Conservation (phyloP, 1,139 yeast genomes). For the Taphrina flavorubra region DNA sequence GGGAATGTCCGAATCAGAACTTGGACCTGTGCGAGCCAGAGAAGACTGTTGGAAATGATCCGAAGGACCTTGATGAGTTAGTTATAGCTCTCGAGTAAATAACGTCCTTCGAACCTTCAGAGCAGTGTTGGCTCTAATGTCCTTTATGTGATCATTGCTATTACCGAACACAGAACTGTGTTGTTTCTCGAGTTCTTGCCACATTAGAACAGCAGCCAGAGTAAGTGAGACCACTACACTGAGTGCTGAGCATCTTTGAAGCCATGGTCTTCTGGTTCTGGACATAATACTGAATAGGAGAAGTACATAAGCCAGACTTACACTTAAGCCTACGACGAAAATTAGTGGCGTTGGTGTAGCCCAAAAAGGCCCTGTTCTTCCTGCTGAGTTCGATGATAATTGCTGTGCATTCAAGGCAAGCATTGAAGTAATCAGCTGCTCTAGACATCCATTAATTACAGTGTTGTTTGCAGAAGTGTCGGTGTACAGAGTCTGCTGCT, state of each 20-base stretch:
- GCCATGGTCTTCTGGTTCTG: constrained; percentile 50
- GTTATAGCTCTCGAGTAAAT: too few species aligned
- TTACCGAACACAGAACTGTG: constrained; percentile 52
- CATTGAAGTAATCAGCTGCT: constrained; percentile 9
- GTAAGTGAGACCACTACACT: constrained; percentile 51
- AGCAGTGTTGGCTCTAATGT: constrained; percentile 54
- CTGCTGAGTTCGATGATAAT: neutral
- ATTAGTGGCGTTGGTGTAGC: constrained; percentile 52
- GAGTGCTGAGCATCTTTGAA: constrained; percentile 51
- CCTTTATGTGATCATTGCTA: constrained; percentile 59
- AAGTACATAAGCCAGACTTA: constrained; percentile 52
- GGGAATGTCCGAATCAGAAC: constrained; percentile 73
- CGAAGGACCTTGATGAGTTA: constrained; percentile 59
- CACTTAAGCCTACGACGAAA: constrained; percentile 51
- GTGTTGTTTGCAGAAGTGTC: neutral
- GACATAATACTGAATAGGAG: constrained; percentile 50
- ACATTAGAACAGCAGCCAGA: constrained; percentile 48
- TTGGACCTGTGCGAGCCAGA: constrained; percentile 71
- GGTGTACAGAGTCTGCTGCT: neutral
- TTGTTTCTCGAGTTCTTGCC: constrained; percentile 49
- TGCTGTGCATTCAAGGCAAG: neutral
- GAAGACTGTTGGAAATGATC: constrained; percentile 55
- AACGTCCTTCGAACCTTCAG: constrained; percentile 54
- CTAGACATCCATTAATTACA: constrained; percentile 22
- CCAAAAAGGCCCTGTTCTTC: constrained; percentile 49